Evolutionary conservation across 345 rosid genomes (phyloP).

Genomic region (Linum trigynum): DNA sequence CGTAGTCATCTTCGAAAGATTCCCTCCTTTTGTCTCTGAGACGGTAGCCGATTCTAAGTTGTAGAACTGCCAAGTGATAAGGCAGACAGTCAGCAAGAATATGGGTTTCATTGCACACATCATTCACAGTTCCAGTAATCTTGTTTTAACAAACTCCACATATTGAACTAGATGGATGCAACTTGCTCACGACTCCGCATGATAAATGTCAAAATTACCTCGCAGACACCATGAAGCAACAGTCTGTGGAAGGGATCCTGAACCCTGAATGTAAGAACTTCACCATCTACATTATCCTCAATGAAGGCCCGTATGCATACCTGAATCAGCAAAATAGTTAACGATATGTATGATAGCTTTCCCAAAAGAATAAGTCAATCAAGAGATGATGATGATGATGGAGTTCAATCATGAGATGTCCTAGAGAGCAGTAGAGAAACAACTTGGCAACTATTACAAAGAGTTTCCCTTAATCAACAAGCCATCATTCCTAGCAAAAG

Average conservation of each 20-base stretch:
- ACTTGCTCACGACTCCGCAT: not conserved
- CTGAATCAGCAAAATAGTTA: conserved; percentile 19
- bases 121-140: not conserved
- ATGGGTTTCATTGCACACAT: not conserved
- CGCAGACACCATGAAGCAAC: conserved; percentile 87
- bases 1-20: conserved; percentile 47
- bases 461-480: too few relatives aligned
- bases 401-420: not conserved
- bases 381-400: conserved; percentile 5
- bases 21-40: conserved; percentile 34
- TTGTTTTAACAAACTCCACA: not conserved
- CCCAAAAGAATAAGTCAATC: not conserved
- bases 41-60: conserved; percentile 63
- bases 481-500: conserved; percentile 1
- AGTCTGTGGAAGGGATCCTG: conserved; percentile 89
- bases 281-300: conserved; percentile 40
- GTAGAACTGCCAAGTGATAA: conserved; percentile 50
- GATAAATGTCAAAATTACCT: conserved; percentile 35
- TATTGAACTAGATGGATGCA: not conserved
- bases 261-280: conserved; percentile 52
- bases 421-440: not conserved
- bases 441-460: not conserved
- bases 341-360: too few relatives aligned
- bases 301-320: conserved; percentile 57
- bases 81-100: not conserved